These are phyloP conservation scores for Penicillium paneum DNA, from an alignment of 2,329 filamentous ascomycete species.

Conservation along the genomic window DNA sequence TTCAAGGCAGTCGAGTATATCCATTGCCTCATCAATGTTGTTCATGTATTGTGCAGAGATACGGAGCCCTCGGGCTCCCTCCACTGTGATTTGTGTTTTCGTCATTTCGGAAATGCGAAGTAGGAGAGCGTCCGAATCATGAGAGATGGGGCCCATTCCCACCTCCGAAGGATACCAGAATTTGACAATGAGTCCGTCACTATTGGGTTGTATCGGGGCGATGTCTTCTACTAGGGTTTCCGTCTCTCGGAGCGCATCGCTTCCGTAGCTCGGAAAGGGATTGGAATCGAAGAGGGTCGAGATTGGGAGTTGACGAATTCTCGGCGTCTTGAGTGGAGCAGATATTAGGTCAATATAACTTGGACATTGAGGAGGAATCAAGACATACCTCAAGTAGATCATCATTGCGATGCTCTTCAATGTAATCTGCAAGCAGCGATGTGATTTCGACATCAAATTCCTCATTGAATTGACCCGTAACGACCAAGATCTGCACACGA, in stretches of 20 bases:
- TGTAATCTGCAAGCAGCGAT: background rate
- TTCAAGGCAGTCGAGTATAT: background rate
- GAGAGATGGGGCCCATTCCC: background rate
- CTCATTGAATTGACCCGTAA: background rate
- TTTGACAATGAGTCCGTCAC: background rate
- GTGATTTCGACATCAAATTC: background rate
- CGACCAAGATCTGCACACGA: background rate
- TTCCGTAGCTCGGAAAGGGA: background rate
- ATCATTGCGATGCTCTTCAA: background rate
- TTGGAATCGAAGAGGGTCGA: background rate
- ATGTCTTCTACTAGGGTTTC: background rate
- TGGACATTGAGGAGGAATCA: background rate
- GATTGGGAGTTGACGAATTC: background rate
- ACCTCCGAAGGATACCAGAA: background rate
- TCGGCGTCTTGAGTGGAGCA: background rate
- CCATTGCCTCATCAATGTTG: background rate
- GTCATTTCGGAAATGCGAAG: background rate
- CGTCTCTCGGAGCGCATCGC: background rate
- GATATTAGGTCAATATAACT: background rate
- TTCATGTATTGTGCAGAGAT: background rate
- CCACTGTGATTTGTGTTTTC: background rate
- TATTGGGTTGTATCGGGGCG: background rate
- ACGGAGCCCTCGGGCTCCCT: background rate
- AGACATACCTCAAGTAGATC: background rate
- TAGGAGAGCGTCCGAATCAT: background rate